phyloP scores from a whole-genome alignment of 257 asterid genomes.

The Plectranthus barbatus region DNA sequence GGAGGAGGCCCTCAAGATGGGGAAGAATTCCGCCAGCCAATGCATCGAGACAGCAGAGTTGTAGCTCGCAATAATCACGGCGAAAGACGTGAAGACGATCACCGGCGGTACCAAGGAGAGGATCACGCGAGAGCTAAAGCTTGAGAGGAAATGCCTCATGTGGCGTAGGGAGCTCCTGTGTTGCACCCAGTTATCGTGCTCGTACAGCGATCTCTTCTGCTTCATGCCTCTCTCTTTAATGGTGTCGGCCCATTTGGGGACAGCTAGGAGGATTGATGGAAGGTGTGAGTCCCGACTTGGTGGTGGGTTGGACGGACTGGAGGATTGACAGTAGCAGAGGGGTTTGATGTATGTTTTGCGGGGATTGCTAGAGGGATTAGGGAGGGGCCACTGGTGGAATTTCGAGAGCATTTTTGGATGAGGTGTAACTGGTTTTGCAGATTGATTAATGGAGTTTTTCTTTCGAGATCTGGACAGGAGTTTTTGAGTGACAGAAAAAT shows the following conservation, averaged over 20 bases:
- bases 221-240: slow-evolving; percentile 58
- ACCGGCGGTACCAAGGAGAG: slow-evolving; percentile 83
- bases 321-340: slow-evolving; percentile 28
- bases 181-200: slow-evolving; percentile 65
- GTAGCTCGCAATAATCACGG: slow-evolving; percentile 53
- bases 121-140: slow-evolving; percentile 71
- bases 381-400: slow-evolving; percentile 18
- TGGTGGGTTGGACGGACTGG: slow-evolving; percentile 21
- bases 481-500: slow-evolving; percentile 20
- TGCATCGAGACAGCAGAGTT: slow-evolving; percentile 58
- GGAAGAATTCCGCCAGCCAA: slow-evolving; percentile 75
- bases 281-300: slow-evolving; percentile 25
- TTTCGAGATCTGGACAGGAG: slow-evolving; percentile 19
- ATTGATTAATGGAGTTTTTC: slow-evolving; percentile 27
- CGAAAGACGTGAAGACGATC: slow-evolving; percentile 63
- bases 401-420: slow-evolving; percentile 21
- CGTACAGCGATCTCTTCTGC: slow-evolving; percentile 51
- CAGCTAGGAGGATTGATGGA: slow-evolving; percentile 31
- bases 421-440: too few species aligned
- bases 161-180: slow-evolving; percentile 81
- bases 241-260: slow-evolving; percentile 79
- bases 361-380: slow-evolving; percentile 19
- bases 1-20: slow-evolving; percentile 64
- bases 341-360: slow-evolving; percentile 17
- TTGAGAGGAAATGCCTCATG: slow-evolving; percentile 53